Percentiles rank a stretch among this genome's conserved stretches.
phyloP scores from a whole-genome alignment of 495 filamentous ascomycete genomes.

The Penicillium verhagenii region DNA sequence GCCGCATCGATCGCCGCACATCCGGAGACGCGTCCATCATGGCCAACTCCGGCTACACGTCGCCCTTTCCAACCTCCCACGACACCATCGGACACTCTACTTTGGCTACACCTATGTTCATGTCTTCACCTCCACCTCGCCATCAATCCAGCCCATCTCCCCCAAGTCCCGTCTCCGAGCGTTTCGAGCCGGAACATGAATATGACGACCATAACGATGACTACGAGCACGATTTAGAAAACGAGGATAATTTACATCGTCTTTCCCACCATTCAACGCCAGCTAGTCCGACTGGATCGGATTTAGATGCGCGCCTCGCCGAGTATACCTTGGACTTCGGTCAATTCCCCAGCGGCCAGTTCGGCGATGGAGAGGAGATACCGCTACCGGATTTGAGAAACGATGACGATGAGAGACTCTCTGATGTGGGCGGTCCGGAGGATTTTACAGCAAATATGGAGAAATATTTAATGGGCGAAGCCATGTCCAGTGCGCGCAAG shows the following conservation, averaged over 20 bases:
- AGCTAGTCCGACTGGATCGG: slow-evolving; percentile 26
- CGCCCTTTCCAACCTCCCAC: slow-evolving; percentile 44
- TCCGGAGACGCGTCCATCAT: slow-evolving; percentile 27
- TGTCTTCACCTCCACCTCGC: slow-evolving; percentile 37
- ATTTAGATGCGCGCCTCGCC: slow-evolving; percentile 45
- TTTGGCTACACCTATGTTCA: slow-evolving; percentile 39
- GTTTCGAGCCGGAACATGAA: not conserved
- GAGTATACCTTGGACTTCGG: slow-evolving; percentile 49
- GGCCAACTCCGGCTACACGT: slow-evolving; percentile 38
- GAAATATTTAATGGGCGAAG: slow-evolving; percentile 46
- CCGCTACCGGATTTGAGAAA: slow-evolving; percentile 29
- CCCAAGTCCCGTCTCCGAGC: slow-evolving; percentile 22
- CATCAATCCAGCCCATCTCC: slow-evolving; percentile 16
- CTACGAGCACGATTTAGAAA: not conserved
- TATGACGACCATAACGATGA: not conserved
- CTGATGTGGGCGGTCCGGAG: slow-evolving; percentile 51
- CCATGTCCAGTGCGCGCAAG: slow-evolving; percentile 22
- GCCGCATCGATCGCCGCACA: slow-evolving; percentile 7
- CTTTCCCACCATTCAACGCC: slow-evolving; percentile 24
- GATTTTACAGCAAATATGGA: slow-evolving; percentile 54
- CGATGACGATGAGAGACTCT: slow-evolving; percentile 33
- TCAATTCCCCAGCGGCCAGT: slow-evolving; percentile 41
- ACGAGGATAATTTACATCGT: slow-evolving; percentile 18
- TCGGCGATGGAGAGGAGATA: slow-evolving; percentile 27
- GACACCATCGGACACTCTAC: slow-evolving; percentile 48